These are phyloP conservation scores for Chimonanthus praecox DNA, from an alignment of 164 flowering plant genomes.

Conservation along the genomic window DNA sequence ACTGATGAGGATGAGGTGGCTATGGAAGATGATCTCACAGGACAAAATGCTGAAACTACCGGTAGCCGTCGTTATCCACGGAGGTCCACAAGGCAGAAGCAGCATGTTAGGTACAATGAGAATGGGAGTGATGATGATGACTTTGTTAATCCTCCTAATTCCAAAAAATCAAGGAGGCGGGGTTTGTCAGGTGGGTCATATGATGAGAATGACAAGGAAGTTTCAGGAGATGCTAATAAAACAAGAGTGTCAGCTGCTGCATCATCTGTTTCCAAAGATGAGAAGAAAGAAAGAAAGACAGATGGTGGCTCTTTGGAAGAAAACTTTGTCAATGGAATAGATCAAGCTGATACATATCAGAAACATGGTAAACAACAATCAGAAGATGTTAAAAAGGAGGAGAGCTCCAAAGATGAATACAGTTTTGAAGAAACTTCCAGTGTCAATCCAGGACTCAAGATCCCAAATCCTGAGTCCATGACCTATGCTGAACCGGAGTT, in stretches of 20 bases:
- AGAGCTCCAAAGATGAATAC: constrained; percentile 3
- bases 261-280: neutral
- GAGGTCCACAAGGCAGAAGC: constrained; percentile 42
- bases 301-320: constrained; percentile 12
- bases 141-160: constrained; percentile 4
- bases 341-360: constrained; percentile 6
- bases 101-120: constrained; percentile 48
- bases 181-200: constrained; percentile 14
- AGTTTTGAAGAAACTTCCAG: neutral
- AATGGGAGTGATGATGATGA: constrained; percentile 45
- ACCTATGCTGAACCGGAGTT: constrained; percentile 58
- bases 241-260: neutral
- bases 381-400: constrained; percentile 1
- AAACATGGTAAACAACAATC: constrained; percentile 6
- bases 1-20: constrained; percentile 26
- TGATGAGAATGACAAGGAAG: constrained; percentile 17
- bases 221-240: neutral
- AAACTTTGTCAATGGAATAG: constrained; percentile 15
- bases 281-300: constrained; percentile 12
- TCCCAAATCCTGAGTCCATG: constrained; percentile 17
- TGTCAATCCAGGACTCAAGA: neutral
- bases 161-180: constrained; percentile 25
- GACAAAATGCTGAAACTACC: constrained; percentile 7
- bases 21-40: constrained; percentile 13
- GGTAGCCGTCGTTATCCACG: constrained; percentile 18